These are phyloP conservation scores for Microascus cirrosus DNA, from an alignment of 2,329 filamentous ascomycete species.

Conservation along the genomic window DNA sequence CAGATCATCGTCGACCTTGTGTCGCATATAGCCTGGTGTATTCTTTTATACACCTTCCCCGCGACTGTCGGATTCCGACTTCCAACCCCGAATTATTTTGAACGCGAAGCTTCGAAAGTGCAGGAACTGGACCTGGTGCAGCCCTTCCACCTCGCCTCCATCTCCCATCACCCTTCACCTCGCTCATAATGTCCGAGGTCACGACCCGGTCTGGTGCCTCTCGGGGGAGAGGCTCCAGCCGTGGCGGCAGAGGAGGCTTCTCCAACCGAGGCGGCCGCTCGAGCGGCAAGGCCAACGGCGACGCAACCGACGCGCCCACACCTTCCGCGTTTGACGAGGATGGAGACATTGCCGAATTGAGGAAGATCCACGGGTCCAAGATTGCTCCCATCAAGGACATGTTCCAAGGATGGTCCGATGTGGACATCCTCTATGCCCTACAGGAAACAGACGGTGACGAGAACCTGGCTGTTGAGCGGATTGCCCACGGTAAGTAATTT, in stretches of 20 bases:
- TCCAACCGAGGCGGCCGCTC: conserved; percentile 61
- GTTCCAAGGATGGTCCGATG: conserved; percentile 91
- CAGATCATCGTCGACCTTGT: conserved; percentile 1
- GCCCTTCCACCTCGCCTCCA: conserved; percentile 3
- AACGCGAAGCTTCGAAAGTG: conserved; percentile 2
- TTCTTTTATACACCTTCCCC: neutral
- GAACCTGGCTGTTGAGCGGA: conserved; percentile 62
- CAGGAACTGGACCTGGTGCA: conserved; percentile 4
- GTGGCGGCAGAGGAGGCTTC: conserved; percentile 73
- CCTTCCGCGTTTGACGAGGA: conserved; percentile 58
- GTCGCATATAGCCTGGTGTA: conserved; percentile 3
- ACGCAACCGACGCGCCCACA: conserved; percentile 27
- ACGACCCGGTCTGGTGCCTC: conserved; percentile 71
- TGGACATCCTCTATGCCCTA: conserved; percentile 85
- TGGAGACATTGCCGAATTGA: conserved; percentile 82
- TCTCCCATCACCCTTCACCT: conserved; percentile 9
- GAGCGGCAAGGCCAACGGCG: conserved; percentile 57
- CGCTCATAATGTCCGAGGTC: conserved; percentile 79
- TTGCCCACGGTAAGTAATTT: conserved; percentile 56
- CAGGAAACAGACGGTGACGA: conserved; percentile 79
- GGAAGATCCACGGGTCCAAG: conserved; percentile 76
- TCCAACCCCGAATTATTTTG: neutral
- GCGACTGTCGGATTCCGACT: neutral
- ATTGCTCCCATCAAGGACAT: conserved; percentile 79
- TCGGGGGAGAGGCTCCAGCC: conserved; percentile 83